phyloP scores from a whole-genome alignment of 352 stramenopile species.

The Blastocystis sp. region DNA sequence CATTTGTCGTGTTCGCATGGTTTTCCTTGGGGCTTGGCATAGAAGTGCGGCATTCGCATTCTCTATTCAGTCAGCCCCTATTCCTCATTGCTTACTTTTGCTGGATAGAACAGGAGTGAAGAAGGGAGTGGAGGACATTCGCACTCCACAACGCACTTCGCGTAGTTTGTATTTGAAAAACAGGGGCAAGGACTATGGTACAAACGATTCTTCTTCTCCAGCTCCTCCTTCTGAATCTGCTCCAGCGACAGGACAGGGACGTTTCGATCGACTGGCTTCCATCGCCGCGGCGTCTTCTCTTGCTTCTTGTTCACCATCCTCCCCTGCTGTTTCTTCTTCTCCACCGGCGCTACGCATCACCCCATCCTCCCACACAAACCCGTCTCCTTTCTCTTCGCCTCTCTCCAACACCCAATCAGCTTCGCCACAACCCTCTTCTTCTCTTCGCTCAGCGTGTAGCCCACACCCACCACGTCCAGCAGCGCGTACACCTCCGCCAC shows the following conservation, averaged over 20 bases:
- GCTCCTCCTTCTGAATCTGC: conserved; percentile 58
- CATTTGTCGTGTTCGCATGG: not conserved
- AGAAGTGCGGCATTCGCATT: not conserved
- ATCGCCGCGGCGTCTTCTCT: not conserved
- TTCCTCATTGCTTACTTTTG: not conserved
- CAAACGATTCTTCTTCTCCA: conserved; percentile 33
- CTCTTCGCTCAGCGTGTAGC: not conserved
- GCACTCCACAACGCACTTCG: not conserved
- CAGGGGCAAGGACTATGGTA: conserved; percentile 24
- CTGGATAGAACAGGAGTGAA: not conserved
- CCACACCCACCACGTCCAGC: conserved; percentile 15
- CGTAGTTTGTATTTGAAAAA: conserved; percentile 12
- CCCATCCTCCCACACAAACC: not conserved
- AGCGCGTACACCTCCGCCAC: conserved; percentile 44
- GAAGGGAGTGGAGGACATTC: conserved; percentile 36
- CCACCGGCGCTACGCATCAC: not conserved
- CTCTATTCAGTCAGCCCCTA: not conserved
- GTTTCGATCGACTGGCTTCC: not conserved
- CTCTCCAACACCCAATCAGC: not conserved
- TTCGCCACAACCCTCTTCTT: not conserved
- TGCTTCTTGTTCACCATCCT: not conserved
- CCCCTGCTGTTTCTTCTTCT: not conserved
- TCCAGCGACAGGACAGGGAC: not conserved
- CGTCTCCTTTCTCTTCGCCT: conserved; percentile 5
- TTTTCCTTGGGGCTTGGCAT: not conserved